Percentiles rank a stretch among this genome's conserved stretches.
Conservation (phyloP, 2,329 filamentous ascomycete species). For the Didymella arachidicola region DNA sequence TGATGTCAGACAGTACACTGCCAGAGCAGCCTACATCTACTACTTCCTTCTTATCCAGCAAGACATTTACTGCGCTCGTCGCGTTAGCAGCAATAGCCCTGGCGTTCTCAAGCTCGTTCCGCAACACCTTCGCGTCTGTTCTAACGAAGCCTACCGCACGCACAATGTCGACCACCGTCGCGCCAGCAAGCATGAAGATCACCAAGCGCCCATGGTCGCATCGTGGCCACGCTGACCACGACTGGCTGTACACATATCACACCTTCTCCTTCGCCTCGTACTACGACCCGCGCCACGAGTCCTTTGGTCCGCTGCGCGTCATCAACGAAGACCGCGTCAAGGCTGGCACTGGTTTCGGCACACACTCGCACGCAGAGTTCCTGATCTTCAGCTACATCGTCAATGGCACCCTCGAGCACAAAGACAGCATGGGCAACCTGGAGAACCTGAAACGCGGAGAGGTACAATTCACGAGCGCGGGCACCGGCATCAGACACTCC, state of each 20-base stretch:
- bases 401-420: constrained; percentile 85
- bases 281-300: constrained; percentile 70
- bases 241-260: constrained; percentile 88
- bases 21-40: constrained; percentile 26
- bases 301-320: constrained; percentile 80
- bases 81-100: constrained; percentile 54
- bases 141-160: constrained; percentile 43
- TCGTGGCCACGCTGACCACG: constrained; percentile 80
- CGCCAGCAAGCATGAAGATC: constrained; percentile 64
- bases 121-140: constrained; percentile 47
- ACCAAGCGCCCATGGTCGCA: constrained; percentile 74
- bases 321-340: constrained; percentile 89
- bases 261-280: constrained; percentile 82
- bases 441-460: constrained; percentile 80
- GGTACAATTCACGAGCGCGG: constrained; percentile 90
- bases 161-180: constrained; percentile 51
- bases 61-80: constrained; percentile 41
- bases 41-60: constrained; percentile 32
- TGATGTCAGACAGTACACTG: constrained; percentile 42
- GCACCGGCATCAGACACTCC: constrained; percentile 79
- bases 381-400: constrained; percentile 91
- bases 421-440: constrained; percentile 78
- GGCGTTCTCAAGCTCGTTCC: constrained; percentile 55
- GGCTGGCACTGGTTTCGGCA: constrained; percentile 78
- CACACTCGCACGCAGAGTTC: constrained; percentile 84